Conservation (phyloP, 805 yeast species). For the Wickerhamomyces queroliae region DNA sequence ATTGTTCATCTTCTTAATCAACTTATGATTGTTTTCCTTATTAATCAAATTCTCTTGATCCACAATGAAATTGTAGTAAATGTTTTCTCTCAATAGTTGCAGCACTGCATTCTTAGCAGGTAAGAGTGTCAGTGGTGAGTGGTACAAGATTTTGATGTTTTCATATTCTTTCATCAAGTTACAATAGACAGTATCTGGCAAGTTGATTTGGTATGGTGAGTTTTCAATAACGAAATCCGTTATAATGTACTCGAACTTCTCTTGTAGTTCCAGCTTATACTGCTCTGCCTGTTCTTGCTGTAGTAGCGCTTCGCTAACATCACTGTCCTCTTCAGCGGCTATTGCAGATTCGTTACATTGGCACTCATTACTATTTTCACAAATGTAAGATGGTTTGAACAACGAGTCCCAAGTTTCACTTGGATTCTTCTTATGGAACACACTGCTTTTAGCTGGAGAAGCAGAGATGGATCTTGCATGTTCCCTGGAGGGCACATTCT, state of each 20-base stretch:
- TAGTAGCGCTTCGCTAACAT: slow-evolving; percentile 13
- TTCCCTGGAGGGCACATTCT: not conserved
- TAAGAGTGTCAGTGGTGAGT: slow-evolving; percentile 25
- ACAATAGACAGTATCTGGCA: slow-evolving; percentile 34
- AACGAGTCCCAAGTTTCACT: slow-evolving; percentile 13
- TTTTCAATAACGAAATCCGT: slow-evolving; percentile 33
- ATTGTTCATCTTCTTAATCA: not conserved
- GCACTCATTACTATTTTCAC: slow-evolving; percentile 7
- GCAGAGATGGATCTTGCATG: not conserved
- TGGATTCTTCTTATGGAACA: not conserved
- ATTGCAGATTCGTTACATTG: slow-evolving; percentile 9
- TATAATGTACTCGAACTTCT: slow-evolving; percentile 35
- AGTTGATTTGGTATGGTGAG: slow-evolving; percentile 43
- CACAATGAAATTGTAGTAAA: slow-evolving; percentile 24
- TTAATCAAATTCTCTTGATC: slow-evolving; percentile 14
- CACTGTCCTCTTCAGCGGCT: slow-evolving; percentile 6
- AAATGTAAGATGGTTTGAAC: slow-evolving; percentile 7
- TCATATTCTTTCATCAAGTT: slow-evolving; percentile 22
- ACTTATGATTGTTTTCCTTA: slow-evolving; percentile 3
- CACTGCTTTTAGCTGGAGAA: slow-evolving; percentile 1
- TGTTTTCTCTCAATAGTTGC: slow-evolving; percentile 26
- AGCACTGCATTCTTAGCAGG: slow-evolving; percentile 26
- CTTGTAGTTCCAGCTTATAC: slow-evolving; percentile 15
- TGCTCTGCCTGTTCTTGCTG: slow-evolving; percentile 14
- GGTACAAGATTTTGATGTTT: slow-evolving; percentile 22